These are phyloP conservation scores for Fusarium sp. DNA, from an alignment of 2,329 filamentous ascomycete species.

Conservation along the genomic window DNA sequence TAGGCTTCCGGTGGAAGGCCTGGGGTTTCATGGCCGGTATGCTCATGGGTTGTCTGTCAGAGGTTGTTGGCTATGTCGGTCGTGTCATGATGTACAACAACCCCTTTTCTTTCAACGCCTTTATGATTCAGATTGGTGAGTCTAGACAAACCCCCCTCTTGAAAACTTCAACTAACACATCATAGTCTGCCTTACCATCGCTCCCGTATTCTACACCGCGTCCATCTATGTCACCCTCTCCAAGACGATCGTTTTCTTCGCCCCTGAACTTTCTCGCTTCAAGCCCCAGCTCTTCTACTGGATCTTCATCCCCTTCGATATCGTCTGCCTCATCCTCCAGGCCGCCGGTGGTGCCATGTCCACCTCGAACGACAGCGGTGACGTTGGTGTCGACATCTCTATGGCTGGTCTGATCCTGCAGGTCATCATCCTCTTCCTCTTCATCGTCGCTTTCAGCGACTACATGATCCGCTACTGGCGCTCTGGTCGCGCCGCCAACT, in stretches of 20 bases:
- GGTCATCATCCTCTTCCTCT: conserved; percentile 65
- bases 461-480: conserved; percentile 60
- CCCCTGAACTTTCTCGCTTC: conserved; percentile 56
- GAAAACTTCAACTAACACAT: neutral
- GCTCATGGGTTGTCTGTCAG: conserved; percentile 65
- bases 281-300: conserved; percentile 57
- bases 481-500: conserved; percentile 38
- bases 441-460: conserved; percentile 60
- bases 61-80: conserved; percentile 72
- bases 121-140: conserved; percentile 74
- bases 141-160: neutral
- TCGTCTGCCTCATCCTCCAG: conserved; percentile 68
- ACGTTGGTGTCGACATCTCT: conserved; percentile 53
- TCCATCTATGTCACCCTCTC: conserved; percentile 74
- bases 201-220: conserved; percentile 64
- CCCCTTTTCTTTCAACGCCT: conserved; percentile 68
- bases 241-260: conserved; percentile 55
- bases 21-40: conserved; percentile 65
- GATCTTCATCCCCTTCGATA: conserved; percentile 66
- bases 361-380: conserved; percentile 48
- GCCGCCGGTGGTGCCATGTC: conserved; percentile 68
- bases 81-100: conserved; percentile 68
- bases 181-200: conserved; percentile 66
- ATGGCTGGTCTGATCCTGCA: conserved; percentile 69
- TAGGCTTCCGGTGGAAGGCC: conserved; percentile 60